Percentiles rank a stretch among this genome's conserved stretches.
Evolutionary conservation across 441 rosid genomes (phyloP).

Genomic region (Adansonia gregorii): DNA sequence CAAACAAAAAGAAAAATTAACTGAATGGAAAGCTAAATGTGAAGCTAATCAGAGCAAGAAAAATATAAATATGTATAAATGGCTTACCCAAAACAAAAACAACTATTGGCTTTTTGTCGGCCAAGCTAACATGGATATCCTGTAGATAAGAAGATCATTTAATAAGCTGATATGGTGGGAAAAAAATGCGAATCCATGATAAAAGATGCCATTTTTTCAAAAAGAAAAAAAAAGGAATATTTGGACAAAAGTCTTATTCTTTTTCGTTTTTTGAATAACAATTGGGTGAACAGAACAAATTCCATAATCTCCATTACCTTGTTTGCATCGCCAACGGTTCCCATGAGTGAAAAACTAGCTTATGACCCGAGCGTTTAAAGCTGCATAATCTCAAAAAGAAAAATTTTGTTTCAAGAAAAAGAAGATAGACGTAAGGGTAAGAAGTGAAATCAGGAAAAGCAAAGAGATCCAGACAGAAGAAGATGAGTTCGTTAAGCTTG

Average conservation of each 20-base stretch:
- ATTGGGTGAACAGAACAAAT: neutral
- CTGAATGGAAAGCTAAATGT: neutral
- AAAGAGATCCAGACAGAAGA: neutral
- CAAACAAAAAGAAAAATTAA: conserved; percentile 10
- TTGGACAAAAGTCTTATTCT: neutral
- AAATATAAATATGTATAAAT: neutral
- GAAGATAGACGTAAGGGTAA: too few species aligned
- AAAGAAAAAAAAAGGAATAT: neutral
- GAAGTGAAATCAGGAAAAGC: neutral
- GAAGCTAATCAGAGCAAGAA: neutral
- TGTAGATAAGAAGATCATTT: conserved; percentile 29
- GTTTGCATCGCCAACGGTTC: conserved; percentile 42
- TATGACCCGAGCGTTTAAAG: conserved; percentile 10
- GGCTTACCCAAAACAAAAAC: conserved; percentile 85
- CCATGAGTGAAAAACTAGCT: conserved; percentile 43
- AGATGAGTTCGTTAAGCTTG: neutral
- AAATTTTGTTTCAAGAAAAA: too few species aligned
- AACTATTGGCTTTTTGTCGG: conserved; percentile 73
- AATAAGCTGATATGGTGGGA: conserved; percentile 14
- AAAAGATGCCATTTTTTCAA: neutral
- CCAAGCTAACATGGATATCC: conserved; percentile 51
- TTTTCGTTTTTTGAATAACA: neutral
- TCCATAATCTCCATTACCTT: conserved; percentile 38
- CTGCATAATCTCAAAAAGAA: conserved; percentile 26
- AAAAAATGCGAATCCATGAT: neutral